Percentiles rank a stretch among this genome's conserved stretches.
Conservation (phyloP, 768 basidiomycete species). For the Boletus tomentosulus region DNA sequence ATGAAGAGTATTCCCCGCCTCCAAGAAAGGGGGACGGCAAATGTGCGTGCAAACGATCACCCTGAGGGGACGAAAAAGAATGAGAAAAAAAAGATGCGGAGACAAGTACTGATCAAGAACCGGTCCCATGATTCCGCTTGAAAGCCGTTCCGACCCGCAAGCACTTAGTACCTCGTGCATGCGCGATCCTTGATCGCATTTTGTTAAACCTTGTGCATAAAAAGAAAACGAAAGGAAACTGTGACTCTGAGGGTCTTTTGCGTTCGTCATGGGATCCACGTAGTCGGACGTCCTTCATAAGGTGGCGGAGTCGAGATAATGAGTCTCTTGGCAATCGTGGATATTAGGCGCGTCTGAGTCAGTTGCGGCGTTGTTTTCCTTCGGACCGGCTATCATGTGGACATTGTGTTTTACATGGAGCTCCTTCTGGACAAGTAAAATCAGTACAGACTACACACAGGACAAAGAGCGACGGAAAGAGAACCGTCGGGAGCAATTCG, state of each 20-base stretch:
- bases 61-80: conserved; percentile 10
- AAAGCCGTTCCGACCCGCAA: conserved; percentile 2
- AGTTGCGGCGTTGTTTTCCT: not conserved
- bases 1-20: not conserved
- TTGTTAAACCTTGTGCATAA: conserved; percentile 17
- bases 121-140: conserved; percentile 3
- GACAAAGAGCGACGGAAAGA: not conserved
- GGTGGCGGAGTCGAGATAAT: conserved; percentile 4
- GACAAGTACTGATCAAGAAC: not conserved
- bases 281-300: not conserved
- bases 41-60: conserved; percentile 9
- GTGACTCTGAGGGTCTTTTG: not conserved
- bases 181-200: conserved; percentile 9
- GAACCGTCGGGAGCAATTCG: not conserved
- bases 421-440: not conserved
- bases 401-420: not conserved
- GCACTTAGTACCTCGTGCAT: conserved; percentile 9
- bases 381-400: not conserved
- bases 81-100: not conserved
- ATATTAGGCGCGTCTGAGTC: not conserved
- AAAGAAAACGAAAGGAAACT: not conserved
- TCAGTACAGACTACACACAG: not conserved
- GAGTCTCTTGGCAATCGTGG: not conserved
- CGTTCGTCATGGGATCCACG: conserved; percentile 16
- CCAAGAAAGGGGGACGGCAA: not conserved